Percentiles rank a stretch among this genome's conserved stretches.
Evolutionary conservation across 2,329 filamentous ascomycete species (phyloP).

Genomic region (Neonectria magnoliae): DNA sequence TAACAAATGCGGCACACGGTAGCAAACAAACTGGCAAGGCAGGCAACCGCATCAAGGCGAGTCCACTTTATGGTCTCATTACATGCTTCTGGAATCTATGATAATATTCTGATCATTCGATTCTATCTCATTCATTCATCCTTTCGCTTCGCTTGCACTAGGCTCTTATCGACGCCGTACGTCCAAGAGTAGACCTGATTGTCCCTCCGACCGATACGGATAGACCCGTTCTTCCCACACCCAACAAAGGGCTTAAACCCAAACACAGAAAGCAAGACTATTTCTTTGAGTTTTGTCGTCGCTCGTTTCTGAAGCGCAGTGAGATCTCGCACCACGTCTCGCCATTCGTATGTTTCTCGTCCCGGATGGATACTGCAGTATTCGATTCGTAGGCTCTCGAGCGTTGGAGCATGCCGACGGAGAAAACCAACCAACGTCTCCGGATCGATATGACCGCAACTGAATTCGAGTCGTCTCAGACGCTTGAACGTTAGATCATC

Average conservation of each 20-base stretch:
- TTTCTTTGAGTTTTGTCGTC: constrained; percentile 3
- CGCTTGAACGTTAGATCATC: background rate
- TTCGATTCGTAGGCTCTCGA: constrained; percentile 1
- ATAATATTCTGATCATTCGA: too few species aligned
- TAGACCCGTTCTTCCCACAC: constrained; percentile 2
- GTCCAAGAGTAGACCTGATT: constrained; percentile 1
- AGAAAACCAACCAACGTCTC: background rate
- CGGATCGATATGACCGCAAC: constrained; percentile 2
- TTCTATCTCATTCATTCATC: background rate
- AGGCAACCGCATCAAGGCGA: too few species aligned
- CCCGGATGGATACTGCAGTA: background rate
- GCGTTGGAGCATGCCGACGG: background rate
- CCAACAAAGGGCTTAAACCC: background rate
- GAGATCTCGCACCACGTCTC: background rate
- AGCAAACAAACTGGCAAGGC: too few species aligned
- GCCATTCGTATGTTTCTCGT: background rate
- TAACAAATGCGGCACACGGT: background rate
- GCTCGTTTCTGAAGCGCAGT: background rate
- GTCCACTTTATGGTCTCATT: too few species aligned
- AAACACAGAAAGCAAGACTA: background rate
- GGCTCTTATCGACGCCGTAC: background rate
- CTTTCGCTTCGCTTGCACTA: background rate
- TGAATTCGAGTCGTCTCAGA: background rate
- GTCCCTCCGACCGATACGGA: background rate
- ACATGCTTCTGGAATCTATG: background rate